Percentiles rank a stretch among this genome's conserved stretches.
These are phyloP conservation scores for Chaetomium sp. DNA, from an alignment of 2,329 filamentous ascomycete genomes.

Conservation along the genomic window DNA sequence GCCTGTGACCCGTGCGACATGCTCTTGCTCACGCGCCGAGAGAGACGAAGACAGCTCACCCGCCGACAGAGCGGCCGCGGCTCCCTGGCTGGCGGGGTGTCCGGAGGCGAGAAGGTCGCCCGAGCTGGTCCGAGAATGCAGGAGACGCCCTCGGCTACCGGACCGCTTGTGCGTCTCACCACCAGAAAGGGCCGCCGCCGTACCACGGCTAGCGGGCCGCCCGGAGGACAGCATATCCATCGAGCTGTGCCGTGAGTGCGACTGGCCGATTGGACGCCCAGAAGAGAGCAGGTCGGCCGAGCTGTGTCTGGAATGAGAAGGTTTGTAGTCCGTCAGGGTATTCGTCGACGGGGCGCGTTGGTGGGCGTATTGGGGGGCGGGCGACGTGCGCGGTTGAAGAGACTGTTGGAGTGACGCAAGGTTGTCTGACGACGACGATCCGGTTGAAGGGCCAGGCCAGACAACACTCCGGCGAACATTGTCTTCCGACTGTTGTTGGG, in stretches of 20 bases:
- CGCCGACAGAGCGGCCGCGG: conserved; percentile 52
- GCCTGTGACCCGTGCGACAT: conserved; percentile 80
- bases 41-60: conserved; percentile 57
- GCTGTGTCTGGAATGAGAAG: conserved; percentile 46
- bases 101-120: conserved; percentile 46
- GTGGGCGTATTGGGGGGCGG: conserved; percentile 61
- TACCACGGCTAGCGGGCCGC: conserved; percentile 61
- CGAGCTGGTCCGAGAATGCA: conserved; percentile 52
- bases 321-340: conserved; percentile 45
- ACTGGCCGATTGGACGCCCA: conserved; percentile 43
- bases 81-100: conserved; percentile 62
- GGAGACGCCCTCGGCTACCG: conserved; percentile 46
- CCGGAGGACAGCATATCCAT: conserved; percentile 46
- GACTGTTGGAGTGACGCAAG: conserved; percentile 76
- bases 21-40: conserved; percentile 86
- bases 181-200: conserved; percentile 51
- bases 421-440: conserved; percentile 52
- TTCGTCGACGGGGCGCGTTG: conserved; percentile 60
- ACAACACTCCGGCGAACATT: conserved; percentile 66
- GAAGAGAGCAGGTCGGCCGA: conserved; percentile 51
- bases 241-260: conserved; percentile 52
- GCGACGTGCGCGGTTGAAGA: conserved; percentile 73
- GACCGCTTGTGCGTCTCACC: conserved; percentile 46
- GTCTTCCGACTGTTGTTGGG: conserved; percentile 53
- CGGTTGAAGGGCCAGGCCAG: conserved; percentile 70